Base-by-base conservation (phyloP, 1,139 yeast species). In the Saccharomyces hybrid region DNA sequence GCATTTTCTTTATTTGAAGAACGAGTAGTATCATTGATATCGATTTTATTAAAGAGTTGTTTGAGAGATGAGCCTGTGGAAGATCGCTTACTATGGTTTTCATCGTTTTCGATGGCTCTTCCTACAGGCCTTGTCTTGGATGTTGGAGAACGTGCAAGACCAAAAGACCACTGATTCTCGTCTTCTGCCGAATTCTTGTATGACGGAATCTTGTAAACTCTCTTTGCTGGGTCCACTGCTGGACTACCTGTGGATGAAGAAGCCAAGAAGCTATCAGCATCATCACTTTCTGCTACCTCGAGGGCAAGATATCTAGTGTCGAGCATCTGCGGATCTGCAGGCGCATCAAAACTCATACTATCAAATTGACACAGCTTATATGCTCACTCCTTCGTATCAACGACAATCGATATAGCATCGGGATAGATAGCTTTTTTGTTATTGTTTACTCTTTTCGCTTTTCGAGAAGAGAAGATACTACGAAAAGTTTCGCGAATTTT, bases 31-130 rank as follows among this genome's bases (percentile, higher is more conserved):
- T 64, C 67, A 49, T 56, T 61, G 16, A 61, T 46, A 13, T 57
- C 62, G 38, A 66, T 64, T 38, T 63, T 64, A 49, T 62, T 64
- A n/a, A 66, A 60, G 51, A 67, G 52, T 46, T 65, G 67, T 47
- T 66, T 64, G 51, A 65, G 56, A 5, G 69, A 67, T 3, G 67
- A 62, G 31, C 69, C 65, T 2, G 69, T 69, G 2, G 69, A 64
- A 4, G 67, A 65, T 46, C 70, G 57, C 32, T 63, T 65, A 20
- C 44, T 13, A 38, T 38, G 6, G 25, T 8, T 38, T 8, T 38
- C 44, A 4, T 38, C 44, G 26, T 38, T 38, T 38, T 38, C 44
- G 8, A 9, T 38, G 11, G 25, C 1, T 38, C 13, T 38, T 2
- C 25, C 25, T 16, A 6, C 44, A 9, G 44, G 44, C 13, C 71